Conservation (phyloP, 192 early-diverging fungal species). For the Thamnidium elegans region DNA sequence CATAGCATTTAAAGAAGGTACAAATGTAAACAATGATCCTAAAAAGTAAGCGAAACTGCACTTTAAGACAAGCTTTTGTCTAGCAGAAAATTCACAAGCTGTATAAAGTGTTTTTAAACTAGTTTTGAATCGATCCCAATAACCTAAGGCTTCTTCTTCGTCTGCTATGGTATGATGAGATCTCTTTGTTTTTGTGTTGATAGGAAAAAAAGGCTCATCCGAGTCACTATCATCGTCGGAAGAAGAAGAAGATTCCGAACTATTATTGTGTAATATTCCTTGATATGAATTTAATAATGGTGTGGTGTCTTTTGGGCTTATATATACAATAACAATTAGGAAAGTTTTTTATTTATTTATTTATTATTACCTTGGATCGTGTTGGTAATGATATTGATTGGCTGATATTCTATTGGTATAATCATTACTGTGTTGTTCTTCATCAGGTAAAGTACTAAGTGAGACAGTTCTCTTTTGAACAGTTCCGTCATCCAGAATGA, state of each 20-base stretch:
- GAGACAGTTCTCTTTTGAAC: slow-evolving; percentile 31
- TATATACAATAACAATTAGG: not conserved
- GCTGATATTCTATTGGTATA: not conserved
- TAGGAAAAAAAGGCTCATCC: slow-evolving; percentile 22
- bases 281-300: slow-evolving; percentile 12
- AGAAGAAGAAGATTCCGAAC: not conserved
- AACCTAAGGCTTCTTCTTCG: not conserved
- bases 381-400: not conserved
- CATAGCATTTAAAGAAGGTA: slow-evolving; percentile 47
- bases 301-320: slow-evolving; percentile 21
- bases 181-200: not conserved
- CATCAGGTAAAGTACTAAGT: slow-evolving; percentile 34
- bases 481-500: slow-evolving; percentile 38
- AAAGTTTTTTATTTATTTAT: not conserved
- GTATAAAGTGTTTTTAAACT: not conserved
- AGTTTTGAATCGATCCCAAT: not conserved
- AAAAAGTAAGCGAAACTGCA: slow-evolving; percentile 64
- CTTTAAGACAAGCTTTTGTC: slow-evolving; percentile 47
- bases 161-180: not conserved
- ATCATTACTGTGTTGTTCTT: not conserved
- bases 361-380: not conserved
- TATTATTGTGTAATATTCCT: not conserved
- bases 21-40: slow-evolving; percentile 67
- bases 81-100: not conserved
- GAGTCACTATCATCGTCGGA: slow-evolving; percentile 19